Evolutionary conservation across 352 stramenopile genomes (phyloP), one percentile per base, ranked within the genome.

Genomic region (Phytophthora ohioensis): DNA sequence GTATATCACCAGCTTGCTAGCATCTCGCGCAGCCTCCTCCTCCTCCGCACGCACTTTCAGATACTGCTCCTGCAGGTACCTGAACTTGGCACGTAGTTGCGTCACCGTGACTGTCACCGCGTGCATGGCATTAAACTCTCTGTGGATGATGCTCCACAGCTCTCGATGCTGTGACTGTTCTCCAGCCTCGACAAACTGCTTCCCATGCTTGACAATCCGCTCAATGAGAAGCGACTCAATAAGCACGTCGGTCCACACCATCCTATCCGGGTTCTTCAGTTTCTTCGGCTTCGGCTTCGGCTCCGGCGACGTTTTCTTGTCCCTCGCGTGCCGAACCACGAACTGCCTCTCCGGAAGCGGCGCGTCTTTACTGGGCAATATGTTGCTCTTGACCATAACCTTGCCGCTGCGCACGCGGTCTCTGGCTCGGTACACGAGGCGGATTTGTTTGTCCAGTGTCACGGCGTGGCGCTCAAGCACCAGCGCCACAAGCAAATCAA

Each of bases 371-470:
- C 57, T 73, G 6, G 32, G 17, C 46, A 76, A 31, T n/a, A 73
- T 34, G 48, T 69, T 62, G 30, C 30, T 59, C 12, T 21, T 56
- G 8, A 32, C 49, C 2, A 60, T 31, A 10, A 21, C 42, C 43
- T 63, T 73, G 38, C 69, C 69, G 12, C 17, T 72, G 30, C 73
- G 69, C 39, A 80, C 57, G 15, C 65, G 9, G 43, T 78, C 69
- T 53, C 71, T 69, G 32, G 70, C 74, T 30, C 74, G 62, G 42
- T 81, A 81, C 17, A 81, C 70, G 11, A 77, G 55, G 8, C 69
- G 69, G 5, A 69, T 55, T 31, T 78, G 57, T 11, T 71, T 78
- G 9, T 69, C 48, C 30, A 78, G 38, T 9, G 66, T 48, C 21
- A 78, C 34, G 17, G 61, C 69, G 57, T 81, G 57, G 15, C 53